Base-by-base conservation (phyloP, 1,139 yeast genomes). In the Pichia sp. region DNA sequence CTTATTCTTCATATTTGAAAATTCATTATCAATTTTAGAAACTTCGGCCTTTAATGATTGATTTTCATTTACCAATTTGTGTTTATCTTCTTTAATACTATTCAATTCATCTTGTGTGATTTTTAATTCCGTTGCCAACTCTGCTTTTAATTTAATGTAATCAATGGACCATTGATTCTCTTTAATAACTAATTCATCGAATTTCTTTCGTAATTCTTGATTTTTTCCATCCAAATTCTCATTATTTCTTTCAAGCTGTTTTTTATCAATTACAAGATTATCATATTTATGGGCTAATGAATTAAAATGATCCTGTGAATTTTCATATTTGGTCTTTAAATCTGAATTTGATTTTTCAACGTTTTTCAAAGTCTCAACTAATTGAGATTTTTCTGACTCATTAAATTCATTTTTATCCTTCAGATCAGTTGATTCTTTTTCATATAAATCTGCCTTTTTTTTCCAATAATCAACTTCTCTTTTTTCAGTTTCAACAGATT, bases 111-210 rank as follows among this genome's bases (percentile, higher is more conserved):
- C 26, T 11, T 2, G 11, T 32, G 22, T 25, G 4, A 37, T 34
- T 35, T 41, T 38, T 16, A 35, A 30, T 20, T 34, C 37, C 1
- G 43, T 40, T 7, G 29, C 29, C 4, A 40, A 30, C 35, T 40
- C 44, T 3, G 44, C 29, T 28, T 41, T 44, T 9, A 41, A 22
- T 24, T 32, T 41, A 6, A 38, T 16, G 4, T 33, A n/a, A 23
- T 36, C 35, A 4, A 28, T n/a, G 22, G 40, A 35, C 27, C 30
- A 36, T n/a, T 41, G 40, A 24, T 36, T 32, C 30, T 38, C 22
- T 25, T 26, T 30, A 3, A 6, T n/a, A 11, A 24, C 30, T 16
- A 30, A 38, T 11, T 24, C 29, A 20, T 30, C 24, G 29, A 20
- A 20, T 36, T 23, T 36, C 10, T 10, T 3, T 8, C 25, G 30